A percentile compares a stretch with the other conserved stretches of the same genome.
These are phyloP conservation scores for Sarcomyxa edulis DNA, from an alignment of 768 basidiomycete genomes.

Conservation along the genomic window DNA sequence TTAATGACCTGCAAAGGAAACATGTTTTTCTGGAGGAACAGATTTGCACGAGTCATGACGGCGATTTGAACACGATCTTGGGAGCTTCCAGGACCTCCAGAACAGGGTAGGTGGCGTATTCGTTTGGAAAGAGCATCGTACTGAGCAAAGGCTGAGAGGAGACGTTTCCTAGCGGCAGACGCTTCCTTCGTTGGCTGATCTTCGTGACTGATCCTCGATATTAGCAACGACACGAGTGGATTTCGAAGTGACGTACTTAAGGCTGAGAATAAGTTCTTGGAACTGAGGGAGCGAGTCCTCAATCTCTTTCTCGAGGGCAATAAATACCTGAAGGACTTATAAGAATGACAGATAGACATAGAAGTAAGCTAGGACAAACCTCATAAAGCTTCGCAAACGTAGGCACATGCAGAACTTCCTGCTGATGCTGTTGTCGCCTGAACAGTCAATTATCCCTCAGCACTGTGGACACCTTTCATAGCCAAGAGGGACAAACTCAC, in stretches of 20 bases:
- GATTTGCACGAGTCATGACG: slow-evolving; percentile 66
- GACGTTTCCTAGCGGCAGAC: slow-evolving; percentile 64
- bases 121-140: slow-evolving; percentile 88
- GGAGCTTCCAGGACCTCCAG: slow-evolving; percentile 56
- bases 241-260: slow-evolving; percentile 47
- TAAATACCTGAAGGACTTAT: slow-evolving; percentile 55
- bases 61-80: slow-evolving; percentile 84
- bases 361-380: slow-evolving; percentile 26
- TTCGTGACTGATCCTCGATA: slow-evolving; percentile 21
- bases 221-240: slow-evolving; percentile 3
- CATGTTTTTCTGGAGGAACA: slow-evolving; percentile 90
- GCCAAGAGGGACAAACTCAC: slow-evolving; percentile 40
- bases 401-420: slow-evolving; percentile 55
- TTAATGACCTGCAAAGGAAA: slow-evolving; percentile 59
- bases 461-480: no score
- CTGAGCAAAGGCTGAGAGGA: slow-evolving; percentile 80
- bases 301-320: slow-evolving; percentile 82
- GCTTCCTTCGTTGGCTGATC: slow-evolving; percentile 65
- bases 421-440: slow-evolving; percentile 77
- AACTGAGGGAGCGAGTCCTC: slow-evolving; percentile 83
- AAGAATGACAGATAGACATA: background rate
- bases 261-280: slow-evolving; percentile 73
- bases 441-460: slow-evolving; percentile 7
- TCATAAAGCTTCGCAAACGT: slow-evolving; percentile 68
- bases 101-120: slow-evolving; percentile 68